These are phyloP conservation scores for Sphagnum tenellum DNA, from an alignment of 225 moss, liverwort and hornwort species.

Conservation along the genomic window DNA sequence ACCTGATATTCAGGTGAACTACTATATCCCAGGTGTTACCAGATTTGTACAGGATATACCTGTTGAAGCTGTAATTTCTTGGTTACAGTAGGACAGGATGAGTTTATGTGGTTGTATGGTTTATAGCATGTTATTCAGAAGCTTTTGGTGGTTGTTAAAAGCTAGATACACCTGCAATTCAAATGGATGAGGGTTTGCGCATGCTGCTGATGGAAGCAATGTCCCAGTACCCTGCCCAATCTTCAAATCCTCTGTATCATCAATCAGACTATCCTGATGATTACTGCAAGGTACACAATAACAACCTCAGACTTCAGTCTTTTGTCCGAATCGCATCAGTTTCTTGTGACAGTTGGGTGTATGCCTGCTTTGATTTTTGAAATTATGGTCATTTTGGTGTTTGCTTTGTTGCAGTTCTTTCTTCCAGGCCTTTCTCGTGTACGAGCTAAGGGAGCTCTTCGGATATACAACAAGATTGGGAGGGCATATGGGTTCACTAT, in stretches of 20 bases:
- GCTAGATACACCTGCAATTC: constrained; percentile 37
- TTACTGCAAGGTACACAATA: constrained; percentile 59
- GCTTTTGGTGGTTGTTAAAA: constrained; percentile 3
- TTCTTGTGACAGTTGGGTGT: no score
- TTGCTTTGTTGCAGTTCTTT: constrained; percentile 48
- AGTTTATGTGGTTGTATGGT: constrained; percentile 8
- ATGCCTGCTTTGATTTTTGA: background rate
- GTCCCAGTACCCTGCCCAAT: constrained; percentile 69
- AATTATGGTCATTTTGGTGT: constrained; percentile 2
- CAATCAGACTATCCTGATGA: constrained; percentile 58
- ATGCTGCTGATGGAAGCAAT: constrained; percentile 77
- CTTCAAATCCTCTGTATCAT: constrained; percentile 64
- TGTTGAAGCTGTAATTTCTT: no score
- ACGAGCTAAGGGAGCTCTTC: constrained; percentile 67
- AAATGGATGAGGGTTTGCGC: constrained; percentile 50
- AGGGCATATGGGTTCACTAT: constrained; percentile 81
- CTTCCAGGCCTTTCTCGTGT: constrained; percentile 79
- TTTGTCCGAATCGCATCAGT: no score
- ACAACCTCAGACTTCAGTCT: no score
- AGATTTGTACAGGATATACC: no score
- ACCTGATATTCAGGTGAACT: constrained; percentile 52
- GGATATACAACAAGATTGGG: constrained; percentile 80
- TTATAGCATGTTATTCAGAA: constrained; percentile 1
- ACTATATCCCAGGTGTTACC: no score
- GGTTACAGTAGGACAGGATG: no score